Evolutionary conservation across 108 stramenopile species (phyloP).

Genomic region (Nitzschia putrida): DNA sequence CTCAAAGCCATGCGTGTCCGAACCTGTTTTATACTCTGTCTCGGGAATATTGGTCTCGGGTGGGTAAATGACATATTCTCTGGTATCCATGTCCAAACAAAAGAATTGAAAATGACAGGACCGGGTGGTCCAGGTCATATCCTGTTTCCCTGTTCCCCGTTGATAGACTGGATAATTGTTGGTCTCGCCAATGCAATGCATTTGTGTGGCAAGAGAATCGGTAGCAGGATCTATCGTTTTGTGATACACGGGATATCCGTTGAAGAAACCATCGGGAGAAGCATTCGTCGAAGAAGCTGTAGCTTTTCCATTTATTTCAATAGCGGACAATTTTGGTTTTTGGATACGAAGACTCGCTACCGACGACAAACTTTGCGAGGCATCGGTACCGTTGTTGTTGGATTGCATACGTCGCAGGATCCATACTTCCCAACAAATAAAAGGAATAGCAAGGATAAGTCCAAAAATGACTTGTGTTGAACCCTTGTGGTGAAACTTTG

Average conservation of each 20-base stretch:
- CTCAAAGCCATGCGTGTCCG: neutral
- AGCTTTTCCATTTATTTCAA: too few relatives aligned
- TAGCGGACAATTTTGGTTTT: too few relatives aligned
- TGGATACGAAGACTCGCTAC: too few relatives aligned
- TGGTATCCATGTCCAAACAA: constrained; percentile 25
- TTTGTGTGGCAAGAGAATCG: constrained; percentile 18
- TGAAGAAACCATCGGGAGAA: constrained; percentile 34
- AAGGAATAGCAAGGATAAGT: too few relatives aligned
- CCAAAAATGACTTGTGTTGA: too few relatives aligned
- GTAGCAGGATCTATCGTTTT: neutral
- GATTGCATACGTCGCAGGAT: too few relatives aligned
- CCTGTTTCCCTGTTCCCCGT: neutral
- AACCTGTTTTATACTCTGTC: neutral
- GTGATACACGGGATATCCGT: constrained; percentile 39
- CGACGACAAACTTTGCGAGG: too few relatives aligned
- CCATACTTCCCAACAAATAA: too few relatives aligned
- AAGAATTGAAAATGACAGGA: constrained; percentile 46
- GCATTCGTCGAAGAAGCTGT: neutral
- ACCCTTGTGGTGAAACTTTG: too few relatives aligned
- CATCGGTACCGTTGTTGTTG: too few relatives aligned
- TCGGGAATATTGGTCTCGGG: neutral
- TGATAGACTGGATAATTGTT: neutral
- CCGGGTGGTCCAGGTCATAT: constrained; percentile 31
- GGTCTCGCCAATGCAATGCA: constrained; percentile 48
- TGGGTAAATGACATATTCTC: constrained; percentile 23